Conservation (phyloP, 2,329 filamentous ascomycete species). For the Pseudopithomyces maydicus region DNA sequence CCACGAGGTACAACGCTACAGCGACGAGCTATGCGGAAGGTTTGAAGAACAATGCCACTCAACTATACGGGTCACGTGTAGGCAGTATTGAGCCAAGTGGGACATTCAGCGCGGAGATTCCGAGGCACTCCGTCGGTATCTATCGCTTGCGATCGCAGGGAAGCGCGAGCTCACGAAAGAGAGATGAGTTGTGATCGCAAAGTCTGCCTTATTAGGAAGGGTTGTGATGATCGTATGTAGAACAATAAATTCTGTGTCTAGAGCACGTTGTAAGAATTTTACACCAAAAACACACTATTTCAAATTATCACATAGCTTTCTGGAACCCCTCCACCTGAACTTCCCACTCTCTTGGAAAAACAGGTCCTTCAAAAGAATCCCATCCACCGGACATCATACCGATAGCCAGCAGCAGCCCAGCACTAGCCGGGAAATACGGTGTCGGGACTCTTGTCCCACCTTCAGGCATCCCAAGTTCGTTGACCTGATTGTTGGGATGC, state of each 20-base stretch:
- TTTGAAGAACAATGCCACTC: constrained; percentile 47
- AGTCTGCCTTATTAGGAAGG: neutral
- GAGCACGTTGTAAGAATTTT: too few species aligned
- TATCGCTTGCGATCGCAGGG: constrained; percentile 51
- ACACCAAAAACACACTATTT: too few species aligned
- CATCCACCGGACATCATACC: constrained; percentile 64
- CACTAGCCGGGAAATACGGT: constrained; percentile 61
- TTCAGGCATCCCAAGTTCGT: constrained; percentile 61
- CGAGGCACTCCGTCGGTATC: constrained; percentile 57
- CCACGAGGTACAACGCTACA: constrained; percentile 56
- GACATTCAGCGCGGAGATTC: constrained; percentile 51
- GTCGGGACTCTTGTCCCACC: constrained; percentile 60
- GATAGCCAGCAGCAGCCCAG: constrained; percentile 56
- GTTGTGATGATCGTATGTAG: neutral
- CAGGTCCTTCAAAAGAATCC: constrained; percentile 54
- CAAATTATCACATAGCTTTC: constrained; percentile 30
- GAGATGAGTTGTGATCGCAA: constrained; percentile 50
- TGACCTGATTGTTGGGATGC: constrained; percentile 58
- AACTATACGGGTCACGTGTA: constrained; percentile 54
- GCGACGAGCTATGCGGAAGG: constrained; percentile 55
- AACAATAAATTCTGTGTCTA: too few species aligned
- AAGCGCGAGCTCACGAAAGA: constrained; percentile 36
- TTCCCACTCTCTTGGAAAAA: constrained; percentile 57
- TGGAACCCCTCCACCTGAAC: constrained; percentile 56
- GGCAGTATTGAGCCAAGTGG: constrained; percentile 52